Conservation (phyloP, 495 filamentous ascomycete species). For the Aspergillus funiculosus region DNA sequence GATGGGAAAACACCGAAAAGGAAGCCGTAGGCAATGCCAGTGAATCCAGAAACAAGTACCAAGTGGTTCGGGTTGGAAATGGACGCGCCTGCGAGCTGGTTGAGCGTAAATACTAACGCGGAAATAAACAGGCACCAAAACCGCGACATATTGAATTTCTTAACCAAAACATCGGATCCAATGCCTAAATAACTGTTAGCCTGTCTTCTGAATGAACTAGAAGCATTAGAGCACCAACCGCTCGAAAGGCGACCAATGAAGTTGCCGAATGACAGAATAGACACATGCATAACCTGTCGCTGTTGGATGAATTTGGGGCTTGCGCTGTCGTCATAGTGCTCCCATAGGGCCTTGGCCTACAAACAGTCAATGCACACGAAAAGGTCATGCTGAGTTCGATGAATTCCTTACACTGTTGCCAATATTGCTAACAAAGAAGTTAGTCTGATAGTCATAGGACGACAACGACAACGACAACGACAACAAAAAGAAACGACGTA, state of each 20-base stretch:
- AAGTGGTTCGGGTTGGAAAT: conserved; percentile 77
- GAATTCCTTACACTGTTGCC: conserved; percentile 65
- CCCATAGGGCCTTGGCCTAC: conserved; percentile 67
- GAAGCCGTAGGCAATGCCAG: conserved; percentile 86
- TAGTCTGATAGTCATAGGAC: conserved; percentile 25
- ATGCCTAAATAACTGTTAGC: conserved; percentile 49
- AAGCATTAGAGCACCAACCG: conserved; percentile 41
- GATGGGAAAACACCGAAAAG: conserved; percentile 94
- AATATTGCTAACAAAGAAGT: conserved; percentile 66
- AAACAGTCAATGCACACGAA: conserved; percentile 14
- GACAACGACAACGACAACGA: too few species aligned
- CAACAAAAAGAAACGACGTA: conserved; percentile 42
- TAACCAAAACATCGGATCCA: conserved; percentile 84
- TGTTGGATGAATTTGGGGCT: conserved; percentile 69
- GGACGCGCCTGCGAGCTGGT: conserved; percentile 72
- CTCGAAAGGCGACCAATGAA: conserved; percentile 76
- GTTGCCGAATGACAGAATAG: conserved; percentile 78
- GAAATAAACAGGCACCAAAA: conserved; percentile 85
- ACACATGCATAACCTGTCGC: conserved; percentile 87
- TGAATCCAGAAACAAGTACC: conserved; percentile 71
- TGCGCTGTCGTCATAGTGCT: conserved; percentile 69
- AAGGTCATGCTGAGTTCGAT: too few species aligned
- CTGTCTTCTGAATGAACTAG: not conserved
- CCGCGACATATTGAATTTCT: conserved; percentile 68
- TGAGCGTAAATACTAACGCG: conserved; percentile 68